These are phyloP conservation scores for Xylaria polymorpha DNA, from an alignment of 2,329 filamentous ascomycete genomes.

Conservation along the genomic window DNA sequence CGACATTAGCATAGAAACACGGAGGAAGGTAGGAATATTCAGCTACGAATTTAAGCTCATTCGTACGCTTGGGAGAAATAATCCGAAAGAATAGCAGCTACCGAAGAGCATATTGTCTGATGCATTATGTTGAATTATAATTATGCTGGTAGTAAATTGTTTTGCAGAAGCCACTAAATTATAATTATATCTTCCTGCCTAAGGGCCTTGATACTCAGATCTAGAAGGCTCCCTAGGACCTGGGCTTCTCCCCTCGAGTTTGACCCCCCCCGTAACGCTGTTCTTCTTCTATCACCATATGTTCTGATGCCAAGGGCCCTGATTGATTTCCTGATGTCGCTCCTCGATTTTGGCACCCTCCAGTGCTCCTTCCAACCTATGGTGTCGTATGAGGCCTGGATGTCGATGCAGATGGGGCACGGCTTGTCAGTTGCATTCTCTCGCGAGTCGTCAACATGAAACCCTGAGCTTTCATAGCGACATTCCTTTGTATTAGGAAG, in stretches of 20 bases:
- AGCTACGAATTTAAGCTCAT: no score
- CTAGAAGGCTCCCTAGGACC: background rate
- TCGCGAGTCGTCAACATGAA: background rate
- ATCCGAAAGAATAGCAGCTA: no score
- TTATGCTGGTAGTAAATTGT: no score
- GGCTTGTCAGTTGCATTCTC: background rate
- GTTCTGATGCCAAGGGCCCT: background rate
- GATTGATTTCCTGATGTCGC: background rate
- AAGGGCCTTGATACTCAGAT: background rate
- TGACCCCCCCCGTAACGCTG: background rate
- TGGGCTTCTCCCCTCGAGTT: background rate
- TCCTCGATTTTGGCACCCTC: background rate
- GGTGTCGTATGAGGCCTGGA: background rate
- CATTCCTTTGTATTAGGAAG: background rate
- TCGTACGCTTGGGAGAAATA: no score
- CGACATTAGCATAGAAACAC: background rate
- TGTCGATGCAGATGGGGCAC: background rate
- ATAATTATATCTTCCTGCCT: background rate
- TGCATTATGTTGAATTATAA: no score
- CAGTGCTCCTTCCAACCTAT: background rate
- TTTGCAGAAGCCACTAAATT: background rate
- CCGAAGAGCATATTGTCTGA: no score
- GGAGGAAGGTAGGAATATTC: background rate
- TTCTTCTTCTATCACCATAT: conserved; percentile 7
- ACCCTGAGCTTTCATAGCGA: background rate